Conservation (phyloP, 371 early-diverging fungal genomes). For the Apophysomyces sp. region DNA sequence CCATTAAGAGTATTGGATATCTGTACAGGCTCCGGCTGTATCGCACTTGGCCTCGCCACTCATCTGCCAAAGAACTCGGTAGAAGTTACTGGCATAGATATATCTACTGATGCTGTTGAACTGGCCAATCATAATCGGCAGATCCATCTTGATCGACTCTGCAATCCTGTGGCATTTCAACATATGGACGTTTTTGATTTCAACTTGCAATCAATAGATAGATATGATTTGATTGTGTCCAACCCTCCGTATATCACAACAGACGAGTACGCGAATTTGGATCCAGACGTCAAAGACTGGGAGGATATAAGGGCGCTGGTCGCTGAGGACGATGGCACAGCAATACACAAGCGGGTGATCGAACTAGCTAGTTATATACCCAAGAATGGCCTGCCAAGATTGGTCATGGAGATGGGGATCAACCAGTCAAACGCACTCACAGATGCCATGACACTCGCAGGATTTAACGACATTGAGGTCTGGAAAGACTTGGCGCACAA, state of each 20-base stretch:
- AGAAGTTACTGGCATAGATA: slow-evolving; percentile 42
- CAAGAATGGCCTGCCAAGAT: slow-evolving; percentile 47
- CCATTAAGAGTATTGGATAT: slow-evolving; percentile 78
- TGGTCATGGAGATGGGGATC: slow-evolving; percentile 83
- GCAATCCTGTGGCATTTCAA: slow-evolving; percentile 32
- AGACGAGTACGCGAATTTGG: slow-evolving; percentile 65
- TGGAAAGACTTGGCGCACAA: slow-evolving; percentile 77
- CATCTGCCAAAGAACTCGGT: slow-evolving; percentile 43
- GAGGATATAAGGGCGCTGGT: slow-evolving; percentile 85
- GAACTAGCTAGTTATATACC: slow-evolving; percentile 19
- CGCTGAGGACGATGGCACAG: slow-evolving; percentile 68
- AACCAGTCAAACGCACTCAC: slow-evolving; percentile 58
- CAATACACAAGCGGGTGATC: slow-evolving; percentile 64
- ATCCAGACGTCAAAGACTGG: slow-evolving; percentile 77
- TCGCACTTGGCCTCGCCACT: slow-evolving; percentile 75
- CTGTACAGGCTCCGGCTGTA: slow-evolving; percentile 89
- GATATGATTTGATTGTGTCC: slow-evolving; percentile 69
- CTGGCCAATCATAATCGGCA: slow-evolving; percentile 51
- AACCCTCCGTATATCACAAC: slow-evolving; percentile 93
- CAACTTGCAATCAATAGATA: neutral
- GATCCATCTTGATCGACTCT: slow-evolving; percentile 2
- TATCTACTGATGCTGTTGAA: slow-evolving; percentile 41
- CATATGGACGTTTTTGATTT: slow-evolving; percentile 47
- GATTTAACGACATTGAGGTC: slow-evolving; percentile 51
- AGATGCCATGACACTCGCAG: slow-evolving; percentile 39